These are phyloP conservation scores for Pleurotus pulmonarius DNA, from an alignment of 768 basidiomycete genomes.

Conservation along the genomic window DNA sequence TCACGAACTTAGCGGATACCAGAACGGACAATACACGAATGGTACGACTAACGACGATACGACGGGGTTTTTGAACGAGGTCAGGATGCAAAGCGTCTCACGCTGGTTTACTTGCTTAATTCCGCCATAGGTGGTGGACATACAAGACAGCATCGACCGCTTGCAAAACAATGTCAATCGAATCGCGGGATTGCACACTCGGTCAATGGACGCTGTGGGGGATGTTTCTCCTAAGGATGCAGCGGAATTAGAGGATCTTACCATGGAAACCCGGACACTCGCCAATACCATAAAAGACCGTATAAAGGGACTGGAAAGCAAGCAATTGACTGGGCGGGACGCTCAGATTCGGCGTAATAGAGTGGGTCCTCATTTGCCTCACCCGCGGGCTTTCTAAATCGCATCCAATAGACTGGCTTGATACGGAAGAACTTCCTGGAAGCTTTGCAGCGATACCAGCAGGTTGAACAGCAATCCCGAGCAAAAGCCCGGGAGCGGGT, in stretches of 20 bases:
- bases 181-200: constrained; percentile 33
- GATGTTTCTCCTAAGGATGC: constrained; percentile 23
- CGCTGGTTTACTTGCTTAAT: no score
- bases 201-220: constrained; percentile 32
- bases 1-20: neutral
- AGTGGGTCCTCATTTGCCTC: constrained; percentile 18
- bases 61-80: constrained; percentile 8
- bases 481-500: constrained; percentile 61
- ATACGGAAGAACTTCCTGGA: constrained; percentile 71
- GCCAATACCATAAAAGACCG: constrained; percentile 55
- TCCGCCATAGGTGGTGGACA: constrained; percentile 30
- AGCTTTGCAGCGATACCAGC: constrained; percentile 74
- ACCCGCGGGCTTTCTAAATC: neutral
- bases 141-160: constrained; percentile 37
- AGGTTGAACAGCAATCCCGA: constrained; percentile 68
- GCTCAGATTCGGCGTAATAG: constrained; percentile 35
- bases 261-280: constrained; percentile 56
- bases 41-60: neutral
- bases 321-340: constrained; percentile 23
- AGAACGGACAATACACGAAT: neutral
- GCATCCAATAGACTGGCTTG: constrained; percentile 44
- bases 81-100: neutral
- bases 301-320: constrained; percentile 49
- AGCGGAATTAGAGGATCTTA: constrained; percentile 51
- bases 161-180: constrained; percentile 33